These are phyloP conservation scores for Candida tammaniensis DNA, from an alignment of 805 yeast genomes.

Conservation along the genomic window DNA sequence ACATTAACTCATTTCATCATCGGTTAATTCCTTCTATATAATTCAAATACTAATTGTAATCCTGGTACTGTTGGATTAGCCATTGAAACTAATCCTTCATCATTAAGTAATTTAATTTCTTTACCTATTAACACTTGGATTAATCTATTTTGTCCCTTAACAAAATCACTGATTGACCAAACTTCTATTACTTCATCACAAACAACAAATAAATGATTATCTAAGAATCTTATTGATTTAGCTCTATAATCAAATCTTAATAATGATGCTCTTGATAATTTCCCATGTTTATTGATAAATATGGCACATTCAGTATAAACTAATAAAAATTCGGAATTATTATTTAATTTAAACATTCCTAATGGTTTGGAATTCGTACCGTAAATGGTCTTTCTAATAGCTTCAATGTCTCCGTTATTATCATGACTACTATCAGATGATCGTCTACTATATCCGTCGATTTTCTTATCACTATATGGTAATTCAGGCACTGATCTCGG, in stretches of 20 bases:
- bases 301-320: conserved; percentile 73
- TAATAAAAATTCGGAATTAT: conserved; percentile 52
- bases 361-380: conserved; percentile 49
- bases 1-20: too few relatives aligned
- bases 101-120: conserved; percentile 42
- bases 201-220: conserved; percentile 41
- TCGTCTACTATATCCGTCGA: conserved; percentile 30
- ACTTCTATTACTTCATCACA: conserved; percentile 71
- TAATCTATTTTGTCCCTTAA: conserved; percentile 44
- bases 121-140: conserved; percentile 73
- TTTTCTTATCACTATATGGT: conserved; percentile 21
- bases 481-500: conserved; percentile 59
- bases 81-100: conserved; percentile 34
- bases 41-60: conserved; percentile 55
- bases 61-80: conserved; percentile 67
- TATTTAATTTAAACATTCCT: conserved; percentile 60
- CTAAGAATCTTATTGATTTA: conserved; percentile 28
- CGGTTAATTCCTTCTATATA: conserved; percentile 4
- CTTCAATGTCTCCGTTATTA: conserved; percentile 25
- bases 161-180: conserved; percentile 52
- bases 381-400: conserved; percentile 38
- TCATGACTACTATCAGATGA: neutral
- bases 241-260: conserved; percentile 44
- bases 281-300: conserved; percentile 58
- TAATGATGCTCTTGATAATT: conserved; percentile 43